Percentiles rank a stretch among this genome's conserved stretches.
These are phyloP conservation scores for Boletales sp. DNA, from an alignment of 768 basidiomycete genomes.

Conservation along the genomic window DNA sequence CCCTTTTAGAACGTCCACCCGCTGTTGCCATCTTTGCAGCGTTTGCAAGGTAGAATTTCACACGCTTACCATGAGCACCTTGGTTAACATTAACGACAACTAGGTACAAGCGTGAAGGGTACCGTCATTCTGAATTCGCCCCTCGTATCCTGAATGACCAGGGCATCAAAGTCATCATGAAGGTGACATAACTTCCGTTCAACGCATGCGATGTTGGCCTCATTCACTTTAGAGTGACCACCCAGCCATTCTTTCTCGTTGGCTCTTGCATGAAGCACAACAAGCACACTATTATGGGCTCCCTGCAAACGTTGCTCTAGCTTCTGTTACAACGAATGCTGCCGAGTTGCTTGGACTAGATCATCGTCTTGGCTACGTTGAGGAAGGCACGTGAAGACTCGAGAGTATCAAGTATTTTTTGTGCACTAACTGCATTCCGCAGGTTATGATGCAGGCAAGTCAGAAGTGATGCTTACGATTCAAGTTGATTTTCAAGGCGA, in stretches of 20 bases:
- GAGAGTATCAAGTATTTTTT: not conserved
- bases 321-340: slow-evolving; percentile 70
- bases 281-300: slow-evolving; percentile 82
- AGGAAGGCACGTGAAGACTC: slow-evolving; percentile 41
- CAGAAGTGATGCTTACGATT: not conserved
- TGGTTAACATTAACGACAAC: not conserved
- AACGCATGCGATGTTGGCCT: not conserved
- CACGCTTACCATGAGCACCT: not conserved
- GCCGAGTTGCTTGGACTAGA: slow-evolving; percentile 73
- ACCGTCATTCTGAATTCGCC: slow-evolving; percentile 56
- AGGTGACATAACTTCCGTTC: slow-evolving; percentile 28
- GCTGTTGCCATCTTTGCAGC: slow-evolving; percentile 72
- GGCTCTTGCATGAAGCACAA: slow-evolving; percentile 80
- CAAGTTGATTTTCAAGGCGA: not conserved
- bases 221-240: slow-evolving; percentile 54
- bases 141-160: slow-evolving; percentile 49
- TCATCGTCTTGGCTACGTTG: slow-evolving; percentile 77
- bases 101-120: slow-evolving; percentile 56
- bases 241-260: slow-evolving; percentile 62
- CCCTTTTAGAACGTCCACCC: slow-evolving; percentile 44
- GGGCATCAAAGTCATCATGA: slow-evolving; percentile 50
- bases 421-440: slow-evolving; percentile 1
- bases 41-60: slow-evolving; percentile 34
- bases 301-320: slow-evolving; percentile 62
- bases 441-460: slow-evolving; percentile 66